Percentiles rank a stretch among this genome's conserved stretches.
phyloP scores from a whole-genome alignment of 2,329 filamentous ascomycete species.

The Apiospora hydei region DNA sequence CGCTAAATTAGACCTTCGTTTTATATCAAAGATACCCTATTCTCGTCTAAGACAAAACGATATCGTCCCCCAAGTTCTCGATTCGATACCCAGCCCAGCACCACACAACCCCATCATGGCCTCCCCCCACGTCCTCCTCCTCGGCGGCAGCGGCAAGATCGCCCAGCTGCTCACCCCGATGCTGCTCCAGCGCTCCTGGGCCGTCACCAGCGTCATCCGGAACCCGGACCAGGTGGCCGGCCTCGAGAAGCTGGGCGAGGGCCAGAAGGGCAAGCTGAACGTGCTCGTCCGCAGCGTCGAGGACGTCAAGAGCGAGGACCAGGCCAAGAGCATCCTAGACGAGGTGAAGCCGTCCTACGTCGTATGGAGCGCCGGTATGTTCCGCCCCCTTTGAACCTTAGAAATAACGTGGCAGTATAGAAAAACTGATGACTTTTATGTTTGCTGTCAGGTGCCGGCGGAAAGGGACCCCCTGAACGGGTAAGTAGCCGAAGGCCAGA shows the following conservation, averaged over 20 bases:
- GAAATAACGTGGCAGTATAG: no score
- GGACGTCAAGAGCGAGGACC: slow-evolving; percentile 68
- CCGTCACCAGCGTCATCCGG: slow-evolving; percentile 80
- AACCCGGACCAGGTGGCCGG: slow-evolving; percentile 70
- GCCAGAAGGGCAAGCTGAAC: slow-evolving; percentile 67
- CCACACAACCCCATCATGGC: slow-evolving; percentile 18
- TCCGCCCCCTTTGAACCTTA: no score
- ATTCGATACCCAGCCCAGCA: neutral
- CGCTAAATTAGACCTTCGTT: neutral
- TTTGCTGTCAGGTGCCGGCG: slow-evolving; percentile 59
- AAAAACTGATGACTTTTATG: slow-evolving; percentile 29
- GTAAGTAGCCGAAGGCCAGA: slow-evolving; percentile 36
- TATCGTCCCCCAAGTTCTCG: neutral
- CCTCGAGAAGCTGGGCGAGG: slow-evolving; percentile 67
- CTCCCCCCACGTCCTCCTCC: slow-evolving; percentile 66
- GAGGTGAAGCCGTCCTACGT: slow-evolving; percentile 70
- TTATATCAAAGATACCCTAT: neutral
- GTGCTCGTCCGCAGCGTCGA: slow-evolving; percentile 76
- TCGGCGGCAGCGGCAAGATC: slow-evolving; percentile 84
- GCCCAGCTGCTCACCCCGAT: slow-evolving; percentile 78
- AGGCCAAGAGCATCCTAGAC: slow-evolving; percentile 69
- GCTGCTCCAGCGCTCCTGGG: slow-evolving; percentile 76
- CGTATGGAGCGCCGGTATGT: slow-evolving; percentile 71
- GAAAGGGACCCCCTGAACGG: slow-evolving; percentile 62
- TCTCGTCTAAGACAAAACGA: neutral